Conservation (phyloP, 2,329 filamentous ascomycete species). For the Zarea fungicola region DNA sequence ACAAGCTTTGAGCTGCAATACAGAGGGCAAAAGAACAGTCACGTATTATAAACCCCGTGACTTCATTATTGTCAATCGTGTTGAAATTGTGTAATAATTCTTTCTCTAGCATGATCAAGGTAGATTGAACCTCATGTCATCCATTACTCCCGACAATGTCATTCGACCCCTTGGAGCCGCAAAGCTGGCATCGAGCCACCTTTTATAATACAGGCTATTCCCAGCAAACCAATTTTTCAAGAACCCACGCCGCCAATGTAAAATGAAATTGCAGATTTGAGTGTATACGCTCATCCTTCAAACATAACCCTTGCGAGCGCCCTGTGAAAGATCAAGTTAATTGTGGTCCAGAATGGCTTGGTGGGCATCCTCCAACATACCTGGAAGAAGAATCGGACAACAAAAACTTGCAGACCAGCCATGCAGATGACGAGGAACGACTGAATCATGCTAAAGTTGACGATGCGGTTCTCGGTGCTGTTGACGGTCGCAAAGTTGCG, state of each 20-base stretch:
- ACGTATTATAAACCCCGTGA: no score
- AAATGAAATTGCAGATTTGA: constrained; percentile 21
- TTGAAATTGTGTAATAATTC: neutral
- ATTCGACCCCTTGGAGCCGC: neutral
- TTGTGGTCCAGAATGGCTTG: neutral
- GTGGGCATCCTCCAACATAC: constrained; percentile 33
- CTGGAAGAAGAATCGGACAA: constrained; percentile 99
- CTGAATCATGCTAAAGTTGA: constrained; percentile 96
- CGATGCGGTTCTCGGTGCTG: constrained; percentile 91
- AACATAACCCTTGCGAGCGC: constrained; percentile 65
- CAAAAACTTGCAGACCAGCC: constrained; percentile 93
- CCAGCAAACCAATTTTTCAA: constrained; percentile 23
- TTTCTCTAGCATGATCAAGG: neutral
- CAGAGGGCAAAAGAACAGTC: no score
- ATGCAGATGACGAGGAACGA: constrained; percentile 87
- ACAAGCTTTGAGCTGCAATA: no score
- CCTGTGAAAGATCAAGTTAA: constrained; percentile 36
- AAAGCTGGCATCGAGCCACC: constrained; percentile 1
- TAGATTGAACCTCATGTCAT: constrained; percentile 4
- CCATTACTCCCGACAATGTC: constrained; percentile 11
- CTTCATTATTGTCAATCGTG: no score
- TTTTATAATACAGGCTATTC: constrained; percentile 26
- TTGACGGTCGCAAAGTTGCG: constrained; percentile 96
- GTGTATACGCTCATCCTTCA: constrained; percentile 32
- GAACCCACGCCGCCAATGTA: constrained; percentile 25